Conservation (phyloP, 805 yeast species). For the Priceomyces melissophilus region DNA sequence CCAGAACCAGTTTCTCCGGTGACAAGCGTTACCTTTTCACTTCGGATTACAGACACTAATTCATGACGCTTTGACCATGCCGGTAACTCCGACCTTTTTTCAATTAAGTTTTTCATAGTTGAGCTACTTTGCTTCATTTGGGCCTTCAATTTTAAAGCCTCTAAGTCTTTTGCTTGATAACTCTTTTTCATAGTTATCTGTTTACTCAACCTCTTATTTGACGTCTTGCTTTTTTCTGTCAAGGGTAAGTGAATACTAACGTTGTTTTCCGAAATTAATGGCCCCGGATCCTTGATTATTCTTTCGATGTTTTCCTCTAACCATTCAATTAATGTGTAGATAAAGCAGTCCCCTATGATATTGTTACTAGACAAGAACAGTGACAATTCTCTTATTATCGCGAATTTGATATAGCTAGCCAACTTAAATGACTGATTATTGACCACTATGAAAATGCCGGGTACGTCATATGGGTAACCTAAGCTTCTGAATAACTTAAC, state of each 20-base stretch:
- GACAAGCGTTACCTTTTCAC: conserved; percentile 65
- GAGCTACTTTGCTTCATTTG: conserved; percentile 24
- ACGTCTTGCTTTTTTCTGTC: neutral
- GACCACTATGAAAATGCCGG: conserved; percentile 59
- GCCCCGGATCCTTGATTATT: conserved; percentile 73
- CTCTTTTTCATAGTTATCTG: neutral
- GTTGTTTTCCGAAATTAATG: conserved; percentile 28
- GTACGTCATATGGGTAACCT: conserved; percentile 61
- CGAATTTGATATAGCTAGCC: conserved; percentile 66
- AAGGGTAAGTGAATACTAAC: too few relatives aligned
- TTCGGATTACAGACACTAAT: conserved; percentile 53
- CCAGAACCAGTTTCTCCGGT: conserved; percentile 99
- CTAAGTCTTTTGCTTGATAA: neutral
- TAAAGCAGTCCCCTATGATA: conserved; percentile 65
- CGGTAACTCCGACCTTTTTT: conserved; percentile 59
- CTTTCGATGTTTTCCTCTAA: conserved; percentile 56
- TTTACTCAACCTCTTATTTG: neutral
- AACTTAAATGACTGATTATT: conserved; percentile 44
- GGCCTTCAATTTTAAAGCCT: conserved; percentile 8
- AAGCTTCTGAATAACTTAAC: conserved; percentile 24
- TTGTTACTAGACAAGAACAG: conserved; percentile 39
- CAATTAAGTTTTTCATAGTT: conserved; percentile 33
- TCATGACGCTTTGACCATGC: conserved; percentile 73
- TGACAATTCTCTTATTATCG: conserved; percentile 49
- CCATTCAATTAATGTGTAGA: conserved; percentile 75